These are phyloP conservation scores for Ramalina intermedia DNA, from an alignment of 495 filamentous ascomycete species.

Conservation along the genomic window DNA sequence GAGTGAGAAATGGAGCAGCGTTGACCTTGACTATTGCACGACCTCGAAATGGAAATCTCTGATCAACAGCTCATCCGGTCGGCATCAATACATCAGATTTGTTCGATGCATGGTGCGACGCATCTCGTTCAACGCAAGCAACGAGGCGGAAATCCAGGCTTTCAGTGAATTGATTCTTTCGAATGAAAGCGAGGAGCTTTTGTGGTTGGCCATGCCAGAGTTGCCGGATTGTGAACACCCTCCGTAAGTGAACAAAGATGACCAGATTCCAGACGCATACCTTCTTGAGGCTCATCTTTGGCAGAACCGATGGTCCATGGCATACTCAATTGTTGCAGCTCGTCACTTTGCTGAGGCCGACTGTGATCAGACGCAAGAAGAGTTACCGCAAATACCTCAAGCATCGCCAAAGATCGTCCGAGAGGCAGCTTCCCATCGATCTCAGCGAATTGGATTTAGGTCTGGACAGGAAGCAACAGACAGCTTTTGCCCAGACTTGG, in stretches of 20 bases:
- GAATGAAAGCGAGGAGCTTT: conserved; percentile 3
- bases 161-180: conserved; percentile 3
- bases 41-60: background rate
- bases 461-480: too few species aligned
- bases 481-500: too few species aligned
- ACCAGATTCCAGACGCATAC: too few species aligned
- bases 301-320: too few species aligned
- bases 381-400: too few species aligned
- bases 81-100: conserved; percentile 1
- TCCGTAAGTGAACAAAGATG: conserved; percentile 1
- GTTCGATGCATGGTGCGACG: conserved; percentile 6
- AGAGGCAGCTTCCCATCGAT: too few species aligned
- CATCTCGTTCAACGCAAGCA: conserved; percentile 3
- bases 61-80: background rate
- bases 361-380: too few species aligned
- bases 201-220: conserved; percentile 1
- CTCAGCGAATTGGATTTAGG: too few species aligned
- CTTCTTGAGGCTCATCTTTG: too few species aligned
- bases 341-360: too few species aligned
- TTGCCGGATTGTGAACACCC: conserved; percentile 3
- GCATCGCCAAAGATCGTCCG: too few species aligned
- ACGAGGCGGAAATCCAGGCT: background rate
- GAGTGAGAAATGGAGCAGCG: background rate
- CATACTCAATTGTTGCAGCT: too few species aligned
- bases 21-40: background rate